Conservation (phyloP, 768 basidiomycete genomes). For the Boletus rubescentipes region DNA sequence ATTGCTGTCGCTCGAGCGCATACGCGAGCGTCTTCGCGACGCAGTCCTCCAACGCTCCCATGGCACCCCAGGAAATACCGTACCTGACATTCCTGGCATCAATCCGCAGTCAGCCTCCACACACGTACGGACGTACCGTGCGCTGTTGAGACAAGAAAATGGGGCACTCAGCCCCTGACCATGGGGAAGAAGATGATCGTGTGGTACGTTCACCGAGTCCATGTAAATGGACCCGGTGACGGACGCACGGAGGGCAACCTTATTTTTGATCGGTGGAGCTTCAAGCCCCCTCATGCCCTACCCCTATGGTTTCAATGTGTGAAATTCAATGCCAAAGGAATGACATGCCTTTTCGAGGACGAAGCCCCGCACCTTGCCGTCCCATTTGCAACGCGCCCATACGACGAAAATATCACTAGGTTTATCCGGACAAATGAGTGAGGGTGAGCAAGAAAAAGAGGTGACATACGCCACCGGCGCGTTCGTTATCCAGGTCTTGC, state of each 20-base stretch:
- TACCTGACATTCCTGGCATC: constrained; percentile 41
- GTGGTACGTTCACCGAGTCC: constrained; percentile 80
- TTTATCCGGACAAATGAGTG: constrained; percentile 10
- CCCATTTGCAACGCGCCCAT: constrained; percentile 97
- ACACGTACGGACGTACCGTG: constrained; percentile 44
- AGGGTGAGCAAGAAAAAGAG: not conserved
- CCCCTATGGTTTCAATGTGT: not conserved
- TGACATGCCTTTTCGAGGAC: constrained; percentile 76
- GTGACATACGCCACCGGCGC: constrained; percentile 78
- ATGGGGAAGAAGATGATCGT: constrained; percentile 74
- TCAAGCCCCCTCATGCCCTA: constrained; percentile 81
- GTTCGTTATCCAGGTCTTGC: constrained; percentile 98
- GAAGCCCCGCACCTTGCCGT: constrained; percentile 86
- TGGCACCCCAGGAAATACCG: constrained; percentile 93
- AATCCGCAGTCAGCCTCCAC: not conserved
- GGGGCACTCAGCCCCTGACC: constrained; percentile 78
- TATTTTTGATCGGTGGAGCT: constrained; percentile 89
- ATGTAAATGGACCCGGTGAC: constrained; percentile 87
- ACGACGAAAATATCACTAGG: constrained; percentile 83
- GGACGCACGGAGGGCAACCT: constrained; percentile 85
- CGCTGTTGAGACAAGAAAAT: constrained; percentile 92
- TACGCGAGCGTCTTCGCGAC: constrained; percentile 75
- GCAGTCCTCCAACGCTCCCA: constrained; percentile 95
- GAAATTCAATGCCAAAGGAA: not conserved
- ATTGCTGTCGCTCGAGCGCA: constrained; percentile 88